Evolutionary conservation across 345 rosid species (phyloP).

Genomic region (Cochlearia excelsa): DNA sequence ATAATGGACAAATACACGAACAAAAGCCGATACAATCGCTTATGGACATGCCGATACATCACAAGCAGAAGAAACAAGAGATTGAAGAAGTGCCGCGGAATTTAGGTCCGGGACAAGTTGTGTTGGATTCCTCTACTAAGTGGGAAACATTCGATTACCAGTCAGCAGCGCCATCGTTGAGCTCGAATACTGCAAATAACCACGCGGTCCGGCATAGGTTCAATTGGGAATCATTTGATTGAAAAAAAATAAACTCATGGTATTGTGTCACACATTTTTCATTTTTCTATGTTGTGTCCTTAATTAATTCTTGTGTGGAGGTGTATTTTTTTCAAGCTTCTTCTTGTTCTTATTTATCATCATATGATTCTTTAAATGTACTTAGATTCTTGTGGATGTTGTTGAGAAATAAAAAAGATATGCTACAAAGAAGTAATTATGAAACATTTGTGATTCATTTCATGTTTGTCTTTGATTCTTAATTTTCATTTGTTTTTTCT

Average conservation of each 20-base stretch:
- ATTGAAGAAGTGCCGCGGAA: conserved; percentile 39
- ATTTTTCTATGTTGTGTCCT: conserved; percentile 21
- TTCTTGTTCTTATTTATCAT: conserved; percentile 42
- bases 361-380: conserved; percentile 79
- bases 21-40: conserved; percentile 41
- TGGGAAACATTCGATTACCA: conserved; percentile 92
- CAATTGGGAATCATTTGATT: conserved; percentile 90
- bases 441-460: conserved; percentile 17
- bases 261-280: conserved; percentile 17
- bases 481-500: neutral
- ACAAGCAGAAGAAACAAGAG: conserved; percentile 41
- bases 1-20: conserved; percentile 37
- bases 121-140: conserved; percentile 49
- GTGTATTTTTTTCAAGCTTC: conserved; percentile 42
- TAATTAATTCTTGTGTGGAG: conserved; percentile 53
- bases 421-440: conserved; percentile 40
- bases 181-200: conserved; percentile 40
- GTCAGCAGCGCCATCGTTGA: conserved; percentile 37
- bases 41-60: conserved; percentile 43
- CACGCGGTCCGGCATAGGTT: conserved; percentile 57
- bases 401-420: conserved; percentile 49
- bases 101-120: conserved; percentile 52
- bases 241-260: conserved; percentile 26
- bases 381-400: conserved; percentile 50
- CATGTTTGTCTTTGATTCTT: neutral